These are phyloP conservation scores for Coccomyxa sp. DNA, from an alignment of 139 green algal species.

Conservation along the genomic window DNA sequence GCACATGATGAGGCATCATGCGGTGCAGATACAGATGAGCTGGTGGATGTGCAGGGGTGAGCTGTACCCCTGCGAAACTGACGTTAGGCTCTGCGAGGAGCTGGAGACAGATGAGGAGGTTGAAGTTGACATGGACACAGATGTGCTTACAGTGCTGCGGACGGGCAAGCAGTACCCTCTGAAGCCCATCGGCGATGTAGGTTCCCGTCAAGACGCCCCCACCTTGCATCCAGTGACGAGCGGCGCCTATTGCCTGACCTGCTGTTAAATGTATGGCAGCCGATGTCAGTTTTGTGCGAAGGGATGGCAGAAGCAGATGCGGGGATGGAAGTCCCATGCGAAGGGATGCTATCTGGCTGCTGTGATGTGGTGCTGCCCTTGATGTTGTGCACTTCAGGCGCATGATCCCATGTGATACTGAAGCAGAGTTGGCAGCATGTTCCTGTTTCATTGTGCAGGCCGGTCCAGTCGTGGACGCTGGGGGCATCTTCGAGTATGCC, in stretches of 20 bases:
- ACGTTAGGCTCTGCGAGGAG: conserved; percentile 73
- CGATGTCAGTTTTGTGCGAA: not conserved
- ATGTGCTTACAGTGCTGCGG: conserved; percentile 73
- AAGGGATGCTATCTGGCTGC: not conserved
- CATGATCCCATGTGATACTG: not conserved
- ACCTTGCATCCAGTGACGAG: not conserved
- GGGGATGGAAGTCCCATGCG: not conserved
- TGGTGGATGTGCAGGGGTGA: conserved; percentile 64
- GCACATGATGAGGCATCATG: too few relatives aligned
- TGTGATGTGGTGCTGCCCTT: not conserved
- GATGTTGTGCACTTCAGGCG: too few relatives aligned
- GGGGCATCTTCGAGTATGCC: conserved; percentile 92
- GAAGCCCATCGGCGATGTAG: conserved; percentile 79
- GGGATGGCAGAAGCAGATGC: not conserved
- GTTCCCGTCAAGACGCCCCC: not conserved
- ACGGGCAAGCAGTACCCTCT: conserved; percentile 80
- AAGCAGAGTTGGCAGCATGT: not conserved
- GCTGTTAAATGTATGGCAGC: too few relatives aligned
- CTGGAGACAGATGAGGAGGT: conserved; percentile 77
- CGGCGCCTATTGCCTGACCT: too few relatives aligned
- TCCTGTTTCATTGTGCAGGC: conserved; percentile 48
- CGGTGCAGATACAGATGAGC: too few relatives aligned
- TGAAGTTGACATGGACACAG: conserved; percentile 86
- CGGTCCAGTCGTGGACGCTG: conserved; percentile 89
- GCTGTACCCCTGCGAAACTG: conserved; percentile 86